phyloP scores from a whole-genome alignment of 768 basidiomycete genomes.

The Lyophyllum semitale region DNA sequence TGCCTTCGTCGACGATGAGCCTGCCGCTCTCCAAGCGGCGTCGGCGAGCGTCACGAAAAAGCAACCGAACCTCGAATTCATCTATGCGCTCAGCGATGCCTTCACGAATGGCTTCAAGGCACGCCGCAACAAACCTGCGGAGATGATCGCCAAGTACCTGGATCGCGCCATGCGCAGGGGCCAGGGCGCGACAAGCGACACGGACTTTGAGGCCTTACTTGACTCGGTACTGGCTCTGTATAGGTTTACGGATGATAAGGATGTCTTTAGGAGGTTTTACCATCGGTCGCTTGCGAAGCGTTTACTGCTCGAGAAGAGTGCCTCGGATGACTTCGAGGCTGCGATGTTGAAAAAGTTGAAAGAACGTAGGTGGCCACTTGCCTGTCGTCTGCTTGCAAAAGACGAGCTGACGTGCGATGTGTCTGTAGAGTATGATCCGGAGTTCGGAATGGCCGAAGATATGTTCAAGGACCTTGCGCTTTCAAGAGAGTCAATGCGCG shows the following conservation, averaged over 20 bases:
- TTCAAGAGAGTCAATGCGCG: slow-evolving; percentile 71
- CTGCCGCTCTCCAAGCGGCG: slow-evolving; percentile 15
- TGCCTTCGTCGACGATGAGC: slow-evolving; percentile 52
- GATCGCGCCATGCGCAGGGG: slow-evolving; percentile 88
- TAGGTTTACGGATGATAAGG: slow-evolving; percentile 88
- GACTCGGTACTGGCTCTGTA: slow-evolving; percentile 75
- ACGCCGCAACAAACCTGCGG: slow-evolving; percentile 81
- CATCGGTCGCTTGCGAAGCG: slow-evolving; percentile 87
- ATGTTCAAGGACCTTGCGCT: slow-evolving; percentile 93
- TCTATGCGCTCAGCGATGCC: slow-evolving; percentile 69
- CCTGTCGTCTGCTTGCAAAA: not conserved
- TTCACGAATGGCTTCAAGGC: slow-evolving; percentile 76
- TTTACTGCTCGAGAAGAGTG: slow-evolving; percentile 79
- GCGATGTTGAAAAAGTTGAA: slow-evolving; percentile 84
- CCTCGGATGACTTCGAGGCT: slow-evolving; percentile 86
- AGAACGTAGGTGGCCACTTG: slow-evolving; percentile 48
- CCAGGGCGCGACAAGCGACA: slow-evolving; percentile 67
- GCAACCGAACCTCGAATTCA: slow-evolving; percentile 54
- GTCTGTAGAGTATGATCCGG: slow-evolving; percentile 84
- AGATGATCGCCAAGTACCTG: slow-evolving; percentile 90
- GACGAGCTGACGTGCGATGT: not conserved
- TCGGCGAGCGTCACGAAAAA: slow-evolving; percentile 35
- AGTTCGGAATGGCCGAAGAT: slow-evolving; percentile 90
- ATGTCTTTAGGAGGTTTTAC: slow-evolving; percentile 93
- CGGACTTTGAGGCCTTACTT: slow-evolving; percentile 61